Evolutionary conservation across 495 filamentous ascomycete species (phyloP).

Genomic region (Diplogelasinospora grovesii): DNA sequence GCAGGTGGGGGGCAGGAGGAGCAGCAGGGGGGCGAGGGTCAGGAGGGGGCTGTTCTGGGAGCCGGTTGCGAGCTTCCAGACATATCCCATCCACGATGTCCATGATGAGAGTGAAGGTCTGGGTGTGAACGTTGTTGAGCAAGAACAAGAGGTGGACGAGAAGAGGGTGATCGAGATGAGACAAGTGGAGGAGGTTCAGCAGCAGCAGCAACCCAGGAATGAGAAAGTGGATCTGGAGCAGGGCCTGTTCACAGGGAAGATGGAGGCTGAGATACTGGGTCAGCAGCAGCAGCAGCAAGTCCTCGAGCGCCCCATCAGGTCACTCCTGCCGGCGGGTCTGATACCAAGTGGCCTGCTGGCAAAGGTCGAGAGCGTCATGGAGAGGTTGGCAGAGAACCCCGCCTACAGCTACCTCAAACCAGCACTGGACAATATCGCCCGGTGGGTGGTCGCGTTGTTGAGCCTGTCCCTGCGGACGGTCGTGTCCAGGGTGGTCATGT

Average conservation of each 20-base stretch:
- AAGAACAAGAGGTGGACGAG: neutral
- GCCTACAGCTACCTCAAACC: too few species aligned
- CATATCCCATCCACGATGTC: too few species aligned
- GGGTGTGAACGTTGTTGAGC: too few species aligned
- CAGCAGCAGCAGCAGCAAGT: too few species aligned
- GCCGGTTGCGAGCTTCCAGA: too few species aligned
- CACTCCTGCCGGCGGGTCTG: too few species aligned
- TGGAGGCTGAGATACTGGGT: slow-evolving; percentile 4
- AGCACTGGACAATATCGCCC: slow-evolving; percentile 1
- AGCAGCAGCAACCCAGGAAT: neutral
- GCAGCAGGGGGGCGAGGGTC: neutral
- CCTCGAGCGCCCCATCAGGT: too few species aligned
- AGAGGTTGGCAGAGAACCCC: slow-evolving; percentile 6
- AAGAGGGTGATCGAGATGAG: neutral
- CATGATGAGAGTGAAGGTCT: too few species aligned
- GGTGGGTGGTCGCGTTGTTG: slow-evolving; percentile 9
- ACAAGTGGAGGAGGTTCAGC: neutral
- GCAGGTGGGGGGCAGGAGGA: slow-evolving; percentile 4
- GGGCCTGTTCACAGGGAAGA: neutral
- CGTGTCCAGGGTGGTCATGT: slow-evolving; percentile 11
- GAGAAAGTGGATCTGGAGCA: neutral
- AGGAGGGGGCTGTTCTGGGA: too few species aligned
- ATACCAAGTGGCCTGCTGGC: too few species aligned
- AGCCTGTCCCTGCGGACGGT: slow-evolving; percentile 11
- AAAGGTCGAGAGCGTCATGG: slow-evolving; percentile 1